These are phyloP conservation scores for Rhodotorula sp. DNA, from an alignment of 1,284 basidiomycete species.

Conservation along the genomic window DNA sequence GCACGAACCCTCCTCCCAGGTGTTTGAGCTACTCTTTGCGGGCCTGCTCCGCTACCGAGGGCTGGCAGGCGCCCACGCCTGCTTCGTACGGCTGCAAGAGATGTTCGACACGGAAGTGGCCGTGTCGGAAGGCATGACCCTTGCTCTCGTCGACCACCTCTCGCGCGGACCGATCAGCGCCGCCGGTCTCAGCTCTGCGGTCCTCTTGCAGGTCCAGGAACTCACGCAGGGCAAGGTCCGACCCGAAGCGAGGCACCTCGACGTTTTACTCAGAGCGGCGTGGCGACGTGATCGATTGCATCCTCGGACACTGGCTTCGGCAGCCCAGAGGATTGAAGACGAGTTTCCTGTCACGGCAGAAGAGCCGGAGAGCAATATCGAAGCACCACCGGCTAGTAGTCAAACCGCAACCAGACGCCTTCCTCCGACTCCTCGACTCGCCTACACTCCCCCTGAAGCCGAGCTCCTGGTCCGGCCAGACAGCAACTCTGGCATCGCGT, in stretches of 20 bases:
- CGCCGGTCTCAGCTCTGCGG: conserved; percentile 1
- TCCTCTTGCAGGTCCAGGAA: conserved; percentile 21
- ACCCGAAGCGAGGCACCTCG: conserved; percentile 24
- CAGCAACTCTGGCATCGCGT: no score
- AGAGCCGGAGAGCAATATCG: neutral
- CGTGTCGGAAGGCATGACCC: conserved; percentile 30
- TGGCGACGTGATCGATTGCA: conserved; percentile 23
- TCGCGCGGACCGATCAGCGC: conserved; percentile 11
- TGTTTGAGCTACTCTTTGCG: conserved; percentile 25
- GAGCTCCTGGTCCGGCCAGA: neutral
- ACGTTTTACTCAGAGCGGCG: conserved; percentile 27
- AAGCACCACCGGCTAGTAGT: neutral
- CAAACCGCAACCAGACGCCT: no score
- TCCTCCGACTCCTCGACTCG: neutral
- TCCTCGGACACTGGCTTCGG: neutral
- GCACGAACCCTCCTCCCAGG: conserved; percentile 1
- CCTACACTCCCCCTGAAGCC: neutral
- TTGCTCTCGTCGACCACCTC: conserved; percentile 26
- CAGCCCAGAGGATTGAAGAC: conserved; percentile 1
- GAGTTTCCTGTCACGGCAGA: conserved; percentile 16
- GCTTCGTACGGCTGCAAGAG: conserved; percentile 8
- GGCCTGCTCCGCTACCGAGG: conserved; percentile 26
- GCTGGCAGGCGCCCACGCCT: conserved; percentile 15
- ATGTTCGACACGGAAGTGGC: conserved; percentile 2
- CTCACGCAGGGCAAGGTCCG: conserved; percentile 15